Evolutionary conservation across 2,329 filamentous ascomycete genomes (phyloP).

Genomic region (Arachnomyces sp.): DNA sequence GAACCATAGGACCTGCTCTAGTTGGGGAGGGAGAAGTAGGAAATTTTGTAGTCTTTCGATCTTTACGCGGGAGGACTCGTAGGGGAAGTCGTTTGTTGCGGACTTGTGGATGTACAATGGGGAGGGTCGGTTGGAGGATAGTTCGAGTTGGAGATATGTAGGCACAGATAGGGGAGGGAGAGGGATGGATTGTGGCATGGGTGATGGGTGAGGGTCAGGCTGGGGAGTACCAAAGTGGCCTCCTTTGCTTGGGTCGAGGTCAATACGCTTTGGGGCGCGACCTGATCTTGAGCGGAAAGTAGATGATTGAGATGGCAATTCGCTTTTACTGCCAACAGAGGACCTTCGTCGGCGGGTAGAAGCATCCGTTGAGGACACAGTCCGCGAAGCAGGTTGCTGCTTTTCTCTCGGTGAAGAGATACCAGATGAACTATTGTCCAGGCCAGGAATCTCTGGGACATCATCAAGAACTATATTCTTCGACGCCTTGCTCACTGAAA

Average conservation of each 20-base stretch:
- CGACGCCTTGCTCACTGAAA: background rate
- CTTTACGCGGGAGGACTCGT: constrained; percentile 87
- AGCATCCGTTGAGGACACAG: constrained; percentile 30
- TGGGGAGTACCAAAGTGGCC: constrained; percentile 18
- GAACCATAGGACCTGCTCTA: constrained; percentile 81
- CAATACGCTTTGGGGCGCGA: constrained; percentile 20
- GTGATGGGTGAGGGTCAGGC: constrained; percentile 32
- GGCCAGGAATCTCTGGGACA: constrained; percentile 15
- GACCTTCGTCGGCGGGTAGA: constrained; percentile 22
- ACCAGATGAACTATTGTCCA: constrained; percentile 9
- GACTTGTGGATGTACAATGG: constrained; percentile 56
- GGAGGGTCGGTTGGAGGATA: constrained; percentile 53
- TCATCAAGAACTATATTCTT: constrained; percentile 22
- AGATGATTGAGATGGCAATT: constrained; percentile 24
- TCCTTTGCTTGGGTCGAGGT: constrained; percentile 25
- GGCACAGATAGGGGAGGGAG: constrained; percentile 55
- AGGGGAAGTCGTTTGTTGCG: constrained; percentile 55
- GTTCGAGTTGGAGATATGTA: constrained; percentile 57
- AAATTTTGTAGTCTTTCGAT: constrained; percentile 89
- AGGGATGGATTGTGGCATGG: constrained; percentile 47
- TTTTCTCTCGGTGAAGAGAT: constrained; percentile 19
- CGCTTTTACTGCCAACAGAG: constrained; percentile 23
- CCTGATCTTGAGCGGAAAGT: constrained; percentile 26
- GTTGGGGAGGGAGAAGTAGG: constrained; percentile 65
- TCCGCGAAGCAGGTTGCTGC: constrained; percentile 24